A percentile compares a stretch with the other conserved stretches of the same genome.
These are phyloP conservation scores for Trypanosoma scelopori DNA, from an alignment of 208 protist genomes.

Conservation along the genomic window DNA sequence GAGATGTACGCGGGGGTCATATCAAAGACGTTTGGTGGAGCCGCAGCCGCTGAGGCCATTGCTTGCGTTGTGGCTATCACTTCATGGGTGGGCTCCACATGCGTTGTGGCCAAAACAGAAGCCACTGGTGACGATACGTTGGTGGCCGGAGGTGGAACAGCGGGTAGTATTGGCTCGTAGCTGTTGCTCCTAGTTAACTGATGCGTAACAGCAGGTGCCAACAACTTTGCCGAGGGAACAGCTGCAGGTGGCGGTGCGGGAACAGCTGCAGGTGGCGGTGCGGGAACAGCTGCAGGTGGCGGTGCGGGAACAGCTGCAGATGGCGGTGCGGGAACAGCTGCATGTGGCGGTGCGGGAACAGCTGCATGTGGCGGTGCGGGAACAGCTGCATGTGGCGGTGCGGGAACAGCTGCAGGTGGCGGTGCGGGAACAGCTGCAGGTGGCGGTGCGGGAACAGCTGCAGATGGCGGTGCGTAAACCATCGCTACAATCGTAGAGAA, in stretches of 20 bases:
- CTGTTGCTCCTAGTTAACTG: slow-evolving; percentile 5
- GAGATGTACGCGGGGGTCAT: slow-evolving; percentile 19
- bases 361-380: no score
- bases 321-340: no score
- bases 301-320: no score
- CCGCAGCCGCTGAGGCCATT: slow-evolving; percentile 3
- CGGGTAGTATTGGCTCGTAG: slow-evolving; percentile 22
- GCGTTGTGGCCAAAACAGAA: neutral
- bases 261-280: neutral
- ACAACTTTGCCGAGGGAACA: slow-evolving; percentile 18
- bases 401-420: neutral
- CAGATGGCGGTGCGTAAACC: no score
- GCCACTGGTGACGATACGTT: neutral
- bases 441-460: no score
- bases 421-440: no score
- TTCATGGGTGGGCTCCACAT: neutral
- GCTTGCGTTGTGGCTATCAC: neutral
- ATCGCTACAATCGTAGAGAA: no score
- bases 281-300: no score
- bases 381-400: no score
- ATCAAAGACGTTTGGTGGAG: slow-evolving; percentile 5
- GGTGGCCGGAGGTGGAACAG: slow-evolving; percentile 10
- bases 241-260: neutral
- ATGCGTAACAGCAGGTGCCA: slow-evolving; percentile 8
- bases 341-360: no score